Conservation (phyloP, 2,329 filamentous ascomycete genomes). For the Colletotrichum australisinense region DNA sequence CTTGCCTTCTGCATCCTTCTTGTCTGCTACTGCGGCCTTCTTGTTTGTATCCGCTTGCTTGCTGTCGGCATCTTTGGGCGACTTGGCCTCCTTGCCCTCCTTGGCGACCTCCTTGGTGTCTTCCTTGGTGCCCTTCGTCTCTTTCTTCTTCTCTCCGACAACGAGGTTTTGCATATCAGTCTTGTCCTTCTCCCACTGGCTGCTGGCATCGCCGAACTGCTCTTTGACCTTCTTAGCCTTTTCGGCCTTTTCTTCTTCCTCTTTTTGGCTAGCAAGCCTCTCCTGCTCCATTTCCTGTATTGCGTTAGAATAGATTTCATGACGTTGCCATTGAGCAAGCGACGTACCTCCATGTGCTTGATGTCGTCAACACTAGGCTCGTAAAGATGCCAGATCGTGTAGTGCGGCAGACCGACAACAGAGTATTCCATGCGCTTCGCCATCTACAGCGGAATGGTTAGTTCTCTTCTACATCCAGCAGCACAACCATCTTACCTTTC, state of each 20-base stretch:
- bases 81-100: slow-evolving; percentile 27
- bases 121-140: slow-evolving; percentile 17
- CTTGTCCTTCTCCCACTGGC: slow-evolving; percentile 93
- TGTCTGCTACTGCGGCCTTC: slow-evolving; percentile 4
- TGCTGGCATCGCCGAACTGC: slow-evolving; percentile 79
- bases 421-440: slow-evolving; percentile 95
- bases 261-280: slow-evolving; percentile 80
- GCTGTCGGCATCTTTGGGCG: slow-evolving; percentile 1
- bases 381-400: slow-evolving; percentile 99
- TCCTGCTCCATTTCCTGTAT: slow-evolving; percentile 91
- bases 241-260: slow-evolving; percentile 80
- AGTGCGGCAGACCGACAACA: slow-evolving; percentile 94
- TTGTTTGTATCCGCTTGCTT: not conserved
- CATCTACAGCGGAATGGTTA: slow-evolving; percentile 72
- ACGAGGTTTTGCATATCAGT: slow-evolving; percentile 78
- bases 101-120: no score
- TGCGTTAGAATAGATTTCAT: slow-evolving; percentile 31
- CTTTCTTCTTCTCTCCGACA: slow-evolving; percentile 60
- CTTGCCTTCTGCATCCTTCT: slow-evolving; percentile 34
- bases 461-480: slow-evolving; percentile 2
- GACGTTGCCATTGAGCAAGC: not conserved
- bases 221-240: slow-evolving; percentile 83
- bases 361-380: slow-evolving; percentile 99
- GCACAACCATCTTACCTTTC: slow-evolving; percentile 75
- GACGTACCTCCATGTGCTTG: slow-evolving; percentile 86